Evolutionary conservation across 805 yeast species (phyloP).

Genomic region (Ogataea dorogensis): DNA sequence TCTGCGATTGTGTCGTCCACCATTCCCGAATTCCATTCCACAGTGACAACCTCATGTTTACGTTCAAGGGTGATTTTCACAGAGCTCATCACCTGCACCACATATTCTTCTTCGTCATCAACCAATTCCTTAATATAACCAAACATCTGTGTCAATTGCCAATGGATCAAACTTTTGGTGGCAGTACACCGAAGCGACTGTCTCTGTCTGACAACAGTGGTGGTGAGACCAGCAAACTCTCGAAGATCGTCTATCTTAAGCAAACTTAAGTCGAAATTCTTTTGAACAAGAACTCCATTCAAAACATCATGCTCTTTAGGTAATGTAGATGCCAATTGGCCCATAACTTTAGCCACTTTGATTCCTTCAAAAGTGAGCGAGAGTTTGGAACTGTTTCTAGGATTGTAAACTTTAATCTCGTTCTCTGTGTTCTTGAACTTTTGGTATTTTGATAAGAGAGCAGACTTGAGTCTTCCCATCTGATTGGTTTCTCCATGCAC

Average conservation of each 20-base stretch:
- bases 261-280: constrained; percentile 82
- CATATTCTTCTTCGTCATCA: constrained; percentile 51
- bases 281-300: constrained; percentile 86
- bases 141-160: constrained; percentile 96
- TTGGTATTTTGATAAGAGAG: constrained; percentile 81
- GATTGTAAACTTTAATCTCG: constrained; percentile 89
- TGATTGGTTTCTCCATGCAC: constrained; percentile 98
- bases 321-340: constrained; percentile 48
- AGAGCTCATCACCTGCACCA: constrained; percentile 62
- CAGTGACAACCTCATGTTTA: constrained; percentile 49
- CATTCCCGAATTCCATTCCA: constrained; percentile 89
- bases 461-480: constrained; percentile 97
- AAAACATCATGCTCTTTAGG: constrained; percentile 42
- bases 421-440: constrained; percentile 79
- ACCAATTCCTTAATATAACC: constrained; percentile 68
- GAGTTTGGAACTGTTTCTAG: constrained; percentile 83
- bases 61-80: constrained; percentile 49
- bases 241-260: constrained; percentile 84
- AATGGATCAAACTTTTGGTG: constrained; percentile 71
- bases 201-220: constrained; percentile 79
- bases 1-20: constrained; percentile 94
- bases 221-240: constrained; percentile 82
- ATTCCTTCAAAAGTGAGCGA: constrained; percentile 76
- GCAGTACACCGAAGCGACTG: constrained; percentile 80
- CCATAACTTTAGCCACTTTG: constrained; percentile 74